phyloP scores from a whole-genome alignment of 2,329 filamentous ascomycete genomes.

The Epicoccum sorghinum region DNA sequence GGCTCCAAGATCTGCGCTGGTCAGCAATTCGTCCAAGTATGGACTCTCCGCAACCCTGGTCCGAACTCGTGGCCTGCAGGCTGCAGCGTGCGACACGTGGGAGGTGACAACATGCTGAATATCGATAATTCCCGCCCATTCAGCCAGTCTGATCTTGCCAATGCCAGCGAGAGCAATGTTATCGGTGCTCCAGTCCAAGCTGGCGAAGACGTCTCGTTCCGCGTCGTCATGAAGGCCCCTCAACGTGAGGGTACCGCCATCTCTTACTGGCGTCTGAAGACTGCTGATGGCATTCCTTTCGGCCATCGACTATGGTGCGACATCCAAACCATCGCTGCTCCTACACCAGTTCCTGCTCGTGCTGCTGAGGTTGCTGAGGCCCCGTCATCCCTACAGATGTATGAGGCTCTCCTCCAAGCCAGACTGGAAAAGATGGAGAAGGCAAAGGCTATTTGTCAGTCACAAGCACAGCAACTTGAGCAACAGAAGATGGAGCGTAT shows the following conservation, averaged over 20 bases:
- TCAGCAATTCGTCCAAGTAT: slow-evolving; percentile 83
- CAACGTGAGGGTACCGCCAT: slow-evolving; percentile 77
- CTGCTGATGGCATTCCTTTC: slow-evolving; percentile 79
- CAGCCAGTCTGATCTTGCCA: slow-evolving; percentile 76
- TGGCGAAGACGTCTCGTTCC: slow-evolving; percentile 80
- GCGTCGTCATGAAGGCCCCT: slow-evolving; percentile 82
- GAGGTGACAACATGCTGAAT: slow-evolving; percentile 95
- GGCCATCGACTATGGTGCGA: slow-evolving; percentile 97
- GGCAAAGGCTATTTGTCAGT: slow-evolving; percentile 25
- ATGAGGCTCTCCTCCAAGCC: slow-evolving; percentile 34
- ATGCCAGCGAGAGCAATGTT: slow-evolving; percentile 82
- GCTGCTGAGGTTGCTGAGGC: slow-evolving; percentile 21
- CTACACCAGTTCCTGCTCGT: slow-evolving; percentile 10
- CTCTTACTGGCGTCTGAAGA: slow-evolving; percentile 95
- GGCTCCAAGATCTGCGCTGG: slow-evolving; percentile 74
- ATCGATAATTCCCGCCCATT: slow-evolving; percentile 80
- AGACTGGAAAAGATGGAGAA: slow-evolving; percentile 35
- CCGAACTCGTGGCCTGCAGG: slow-evolving; percentile 81
- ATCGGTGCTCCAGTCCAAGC: slow-evolving; percentile 71
- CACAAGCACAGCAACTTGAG: slow-evolving; percentile 28
- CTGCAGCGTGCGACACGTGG: slow-evolving; percentile 88
- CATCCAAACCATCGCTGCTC: slow-evolving; percentile 65
- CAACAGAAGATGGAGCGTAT: slow-evolving; percentile 38
- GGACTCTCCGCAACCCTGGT: slow-evolving; percentile 88
- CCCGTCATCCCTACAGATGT: slow-evolving; percentile 23